These are phyloP conservation scores for Phellopilus nigrolimitatus DNA, from an alignment of 1,284 basidiomycete species.

Conservation along the genomic window DNA sequence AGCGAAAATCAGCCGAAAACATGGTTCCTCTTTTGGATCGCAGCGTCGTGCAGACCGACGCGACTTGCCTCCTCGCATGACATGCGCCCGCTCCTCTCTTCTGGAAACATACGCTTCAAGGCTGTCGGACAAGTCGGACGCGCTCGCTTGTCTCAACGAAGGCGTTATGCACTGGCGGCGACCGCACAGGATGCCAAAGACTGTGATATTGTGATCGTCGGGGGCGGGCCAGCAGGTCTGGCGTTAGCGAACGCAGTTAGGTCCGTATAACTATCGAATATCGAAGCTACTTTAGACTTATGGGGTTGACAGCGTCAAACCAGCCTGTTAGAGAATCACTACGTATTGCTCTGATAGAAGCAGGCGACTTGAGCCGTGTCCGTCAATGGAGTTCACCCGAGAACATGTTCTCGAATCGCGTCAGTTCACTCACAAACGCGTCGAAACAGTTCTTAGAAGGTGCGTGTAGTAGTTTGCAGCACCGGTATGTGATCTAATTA, in stretches of 20 bases:
- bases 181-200: constrained; percentile 32
- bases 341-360: constrained; percentile 75
- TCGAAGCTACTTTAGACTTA: not conserved
- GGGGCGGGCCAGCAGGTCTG: constrained; percentile 90
- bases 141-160: not conserved
- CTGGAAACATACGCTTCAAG: not conserved
- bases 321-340: constrained; percentile 37
- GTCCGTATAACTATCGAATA: constrained; percentile 36
- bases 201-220: constrained; percentile 88
- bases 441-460: constrained; percentile 77
- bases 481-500: constrained; percentile 4
- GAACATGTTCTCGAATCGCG: constrained; percentile 78
- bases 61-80: constrained; percentile 1
- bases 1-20: not conserved
- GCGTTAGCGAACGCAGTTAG: constrained; percentile 84
- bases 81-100: constrained; percentile 5
- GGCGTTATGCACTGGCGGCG: not conserved
- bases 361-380: constrained; percentile 66
- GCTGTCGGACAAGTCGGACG: not conserved
- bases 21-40: not conserved
- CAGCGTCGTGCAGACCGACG: not conserved
- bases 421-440: constrained; percentile 83
- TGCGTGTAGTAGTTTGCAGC: constrained; percentile 31
- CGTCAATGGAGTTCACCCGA: constrained; percentile 59
- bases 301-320: not conserved